Conservation (phyloP, 129 eudicot species). For the Escallonia herrerae region DNA sequence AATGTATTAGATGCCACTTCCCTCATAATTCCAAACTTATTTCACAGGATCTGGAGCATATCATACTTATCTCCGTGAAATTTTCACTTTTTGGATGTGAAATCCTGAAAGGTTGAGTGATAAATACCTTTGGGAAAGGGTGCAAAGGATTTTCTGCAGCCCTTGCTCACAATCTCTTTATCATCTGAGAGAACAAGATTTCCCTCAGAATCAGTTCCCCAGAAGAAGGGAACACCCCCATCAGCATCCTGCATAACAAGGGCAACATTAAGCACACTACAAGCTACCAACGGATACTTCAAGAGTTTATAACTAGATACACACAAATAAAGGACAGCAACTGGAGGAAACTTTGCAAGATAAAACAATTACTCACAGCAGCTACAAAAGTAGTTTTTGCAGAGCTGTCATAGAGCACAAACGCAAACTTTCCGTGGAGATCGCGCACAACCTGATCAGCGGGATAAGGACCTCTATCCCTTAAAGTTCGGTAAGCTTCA, state of each 20-base stretch:
- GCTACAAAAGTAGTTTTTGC: conserved; percentile 64
- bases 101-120: no score
- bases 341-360: neutral
- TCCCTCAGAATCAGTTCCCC: conserved; percentile 95
- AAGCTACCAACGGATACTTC: neutral
- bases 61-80: neutral
- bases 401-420: conserved; percentile 70
- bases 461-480: conserved; percentile 98
- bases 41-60: neutral
- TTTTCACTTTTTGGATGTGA: no score
- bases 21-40: conserved; percentile 4
- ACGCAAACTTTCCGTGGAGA: conserved; percentile 84
- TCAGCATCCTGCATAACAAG: conserved; percentile 65
- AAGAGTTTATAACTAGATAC: no score
- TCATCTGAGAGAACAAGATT: conserved; percentile 76
- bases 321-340: no score
- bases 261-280: neutral
- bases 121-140: conserved; percentile 90
- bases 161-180: conserved; percentile 70
- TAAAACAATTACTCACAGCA: conserved; percentile 42
- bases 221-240: conserved; percentile 92
- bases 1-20: neutral
- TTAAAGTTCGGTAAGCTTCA: conserved; percentile 70
- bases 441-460: conserved; percentile 87
- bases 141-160: conserved; percentile 86